Percentiles rank a stretch among this genome's conserved stretches.
These are phyloP conservation scores for Ceratobasidium sp. DNA, from an alignment of 1,284 basidiomycete genomes.

Conservation along the genomic window DNA sequence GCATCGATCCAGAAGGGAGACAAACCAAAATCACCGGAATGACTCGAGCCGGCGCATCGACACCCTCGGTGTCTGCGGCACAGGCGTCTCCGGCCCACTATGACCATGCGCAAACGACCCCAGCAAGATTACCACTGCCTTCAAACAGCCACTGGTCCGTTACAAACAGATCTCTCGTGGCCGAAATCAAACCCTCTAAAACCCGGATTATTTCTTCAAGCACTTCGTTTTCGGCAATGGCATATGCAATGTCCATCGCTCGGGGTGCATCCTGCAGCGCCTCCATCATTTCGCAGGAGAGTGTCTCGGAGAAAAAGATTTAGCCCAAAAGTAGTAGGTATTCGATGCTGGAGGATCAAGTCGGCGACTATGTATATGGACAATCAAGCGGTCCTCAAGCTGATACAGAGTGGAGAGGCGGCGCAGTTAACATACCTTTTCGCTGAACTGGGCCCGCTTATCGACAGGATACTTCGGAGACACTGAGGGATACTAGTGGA, in stretches of 20 bases:
- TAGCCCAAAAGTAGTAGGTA: too few species aligned
- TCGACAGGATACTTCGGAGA: too few species aligned
- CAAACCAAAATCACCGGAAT: neutral
- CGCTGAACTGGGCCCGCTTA: too few species aligned
- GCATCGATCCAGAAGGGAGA: neutral
- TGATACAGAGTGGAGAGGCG: too few species aligned
- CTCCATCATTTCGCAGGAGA: slow-evolving; percentile 56
- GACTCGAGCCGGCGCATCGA: slow-evolving; percentile 36
- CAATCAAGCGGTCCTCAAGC: too few species aligned
- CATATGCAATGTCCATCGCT: slow-evolving; percentile 39
- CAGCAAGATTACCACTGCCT: neutral
- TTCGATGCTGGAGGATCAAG: too few species aligned
- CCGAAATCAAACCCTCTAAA: slow-evolving; percentile 61
- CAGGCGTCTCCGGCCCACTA: slow-evolving; percentile 38
- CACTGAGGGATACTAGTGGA: too few species aligned
- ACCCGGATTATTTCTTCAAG: slow-evolving; percentile 63
- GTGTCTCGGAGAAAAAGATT: slow-evolving; percentile 56
- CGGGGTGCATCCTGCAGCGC: slow-evolving; percentile 24
- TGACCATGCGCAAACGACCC: slow-evolving; percentile 11
- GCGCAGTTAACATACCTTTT: too few species aligned
- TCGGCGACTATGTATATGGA: too few species aligned
- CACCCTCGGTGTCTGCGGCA: slow-evolving; percentile 23
- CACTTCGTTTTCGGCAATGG: slow-evolving; percentile 62
- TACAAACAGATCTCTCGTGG: slow-evolving; percentile 63
- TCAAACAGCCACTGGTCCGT: slow-evolving; percentile 60